phyloP scores from a whole-genome alignment of 129 eudicot species.

The Oenanthe sinensis region DNA sequence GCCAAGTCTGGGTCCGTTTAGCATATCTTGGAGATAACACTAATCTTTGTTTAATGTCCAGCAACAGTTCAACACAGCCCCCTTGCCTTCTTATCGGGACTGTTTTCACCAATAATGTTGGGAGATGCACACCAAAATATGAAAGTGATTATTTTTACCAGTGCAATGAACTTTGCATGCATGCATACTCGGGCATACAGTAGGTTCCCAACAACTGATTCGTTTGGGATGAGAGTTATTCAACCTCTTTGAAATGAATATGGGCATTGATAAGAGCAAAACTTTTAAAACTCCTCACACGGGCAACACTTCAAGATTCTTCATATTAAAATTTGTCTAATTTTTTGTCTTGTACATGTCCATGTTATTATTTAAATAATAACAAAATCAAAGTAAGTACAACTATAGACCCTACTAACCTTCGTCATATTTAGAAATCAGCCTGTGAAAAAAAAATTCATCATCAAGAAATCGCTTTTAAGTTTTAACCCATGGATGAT shows the following conservation, averaged over 20 bases:
- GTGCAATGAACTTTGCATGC: not conserved
- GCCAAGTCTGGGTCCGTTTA: not conserved
- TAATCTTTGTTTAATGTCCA: not conserved
- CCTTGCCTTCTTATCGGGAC: not conserved
- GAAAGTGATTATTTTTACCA: not conserved
- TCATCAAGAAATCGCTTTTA: no score
- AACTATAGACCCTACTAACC: no score
- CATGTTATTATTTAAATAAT: not conserved
- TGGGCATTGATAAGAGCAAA: not conserved
- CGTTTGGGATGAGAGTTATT: not conserved
- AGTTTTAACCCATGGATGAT: no score
- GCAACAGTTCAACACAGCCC: not conserved
- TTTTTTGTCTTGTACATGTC: not conserved
- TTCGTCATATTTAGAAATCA: no score
- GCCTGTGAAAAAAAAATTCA: no score
- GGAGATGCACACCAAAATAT: not conserved
- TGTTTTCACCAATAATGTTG: not conserved
- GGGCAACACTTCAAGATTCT: not conserved
- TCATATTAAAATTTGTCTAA: not conserved
- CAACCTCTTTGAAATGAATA: not conserved
- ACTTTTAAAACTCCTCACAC: not conserved
- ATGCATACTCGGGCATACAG: not conserved
- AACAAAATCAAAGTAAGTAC: no score
- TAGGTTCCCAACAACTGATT: not conserved
- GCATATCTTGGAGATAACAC: not conserved